Conservation (phyloP, 2,329 filamentous ascomycete genomes). For the Curvularia spicifera region DNA sequence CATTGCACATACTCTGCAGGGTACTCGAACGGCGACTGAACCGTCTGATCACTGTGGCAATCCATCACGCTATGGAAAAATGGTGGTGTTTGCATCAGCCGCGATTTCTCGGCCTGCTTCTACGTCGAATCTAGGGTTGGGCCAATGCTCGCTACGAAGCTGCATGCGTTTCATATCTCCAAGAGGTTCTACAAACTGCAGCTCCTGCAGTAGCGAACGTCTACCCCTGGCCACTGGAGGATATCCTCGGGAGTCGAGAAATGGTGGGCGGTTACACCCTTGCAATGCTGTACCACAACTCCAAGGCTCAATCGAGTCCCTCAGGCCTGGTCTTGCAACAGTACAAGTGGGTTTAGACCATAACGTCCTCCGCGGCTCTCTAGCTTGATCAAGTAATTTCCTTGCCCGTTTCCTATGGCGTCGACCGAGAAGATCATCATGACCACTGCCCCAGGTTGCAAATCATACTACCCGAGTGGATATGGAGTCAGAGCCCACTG, state of each 20-base stretch:
- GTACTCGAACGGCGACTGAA: slow-evolving; percentile 10
- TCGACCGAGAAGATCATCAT: slow-evolving; percentile 23
- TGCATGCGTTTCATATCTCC: slow-evolving; percentile 12
- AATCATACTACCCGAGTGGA: slow-evolving; percentile 37
- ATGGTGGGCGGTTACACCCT: slow-evolving; percentile 42
- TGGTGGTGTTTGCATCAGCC: slow-evolving; percentile 1
- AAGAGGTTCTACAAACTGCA: slow-evolving; percentile 10
- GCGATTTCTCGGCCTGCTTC: slow-evolving; percentile 19
- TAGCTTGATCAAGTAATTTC: slow-evolving; percentile 39
- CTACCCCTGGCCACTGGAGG: slow-evolving; percentile 24
- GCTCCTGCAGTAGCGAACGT: slow-evolving; percentile 23
- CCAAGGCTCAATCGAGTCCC: slow-evolving; percentile 30
- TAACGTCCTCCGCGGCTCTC: slow-evolving; percentile 38
- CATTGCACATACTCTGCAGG: slow-evolving; percentile 13
- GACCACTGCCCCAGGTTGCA: slow-evolving; percentile 26
- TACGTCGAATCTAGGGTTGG: slow-evolving; percentile 7
- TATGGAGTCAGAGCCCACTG: slow-evolving; percentile 35
- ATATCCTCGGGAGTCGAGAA: slow-evolving; percentile 20
- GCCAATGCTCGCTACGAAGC: slow-evolving; percentile 10
- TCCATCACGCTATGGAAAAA: background rate
- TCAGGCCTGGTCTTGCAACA: slow-evolving; percentile 24
- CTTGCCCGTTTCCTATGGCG: slow-evolving; percentile 30
- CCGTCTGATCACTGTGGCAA: background rate
- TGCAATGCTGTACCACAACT: slow-evolving; percentile 37
- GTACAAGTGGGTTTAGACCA: slow-evolving; percentile 40